Evolutionary conservation across 208 protist genomes (phyloP).

Genomic region (Borovskyia barvae): DNA sequence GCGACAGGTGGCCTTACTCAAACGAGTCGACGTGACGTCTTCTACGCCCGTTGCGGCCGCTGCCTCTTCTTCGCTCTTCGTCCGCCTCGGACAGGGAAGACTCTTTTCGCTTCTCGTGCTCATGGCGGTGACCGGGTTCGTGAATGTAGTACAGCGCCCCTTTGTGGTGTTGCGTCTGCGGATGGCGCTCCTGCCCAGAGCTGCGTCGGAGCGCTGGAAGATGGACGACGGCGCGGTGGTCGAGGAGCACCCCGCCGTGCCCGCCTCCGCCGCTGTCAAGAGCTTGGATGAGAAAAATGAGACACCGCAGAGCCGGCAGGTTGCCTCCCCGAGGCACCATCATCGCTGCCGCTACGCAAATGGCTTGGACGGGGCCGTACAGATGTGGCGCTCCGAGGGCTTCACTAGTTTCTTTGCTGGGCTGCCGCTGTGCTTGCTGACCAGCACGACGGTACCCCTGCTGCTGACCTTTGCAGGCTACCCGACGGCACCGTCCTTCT

Average conservation of each 20-base stretch:
- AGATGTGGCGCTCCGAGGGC: conserved; percentile 20
- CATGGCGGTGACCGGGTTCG: conserved; percentile 11
- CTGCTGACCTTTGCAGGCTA: conserved; percentile 20
- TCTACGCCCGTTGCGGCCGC: neutral
- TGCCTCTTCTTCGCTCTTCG: neutral
- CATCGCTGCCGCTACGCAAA: conserved; percentile 24
- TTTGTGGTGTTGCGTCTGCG: conserved; percentile 39
- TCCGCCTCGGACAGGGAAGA: conserved; percentile 12
- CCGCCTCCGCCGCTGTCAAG: too few species aligned
- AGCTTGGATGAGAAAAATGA: too few species aligned
- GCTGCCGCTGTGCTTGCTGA: conserved; percentile 22
- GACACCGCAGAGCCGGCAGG: too few species aligned
- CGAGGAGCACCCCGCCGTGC: neutral
- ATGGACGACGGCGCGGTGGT: neutral
- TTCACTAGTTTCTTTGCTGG: conserved; percentile 16
- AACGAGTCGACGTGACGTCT: neutral
- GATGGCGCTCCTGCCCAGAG: conserved; percentile 28
- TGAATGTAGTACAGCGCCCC: conserved; percentile 33
- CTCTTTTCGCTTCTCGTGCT: conserved; percentile 18
- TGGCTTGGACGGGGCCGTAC: conserved; percentile 16
- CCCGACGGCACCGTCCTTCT: conserved; percentile 16
- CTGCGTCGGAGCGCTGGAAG: neutral
- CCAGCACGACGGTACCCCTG: conserved; percentile 19
- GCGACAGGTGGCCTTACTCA: conserved; percentile 2
- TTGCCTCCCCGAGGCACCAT: too few species aligned